These are phyloP conservation scores for Ananas comosus DNA, from an alignment of 176 grass and related monocot species.

Conservation along the genomic window DNA sequence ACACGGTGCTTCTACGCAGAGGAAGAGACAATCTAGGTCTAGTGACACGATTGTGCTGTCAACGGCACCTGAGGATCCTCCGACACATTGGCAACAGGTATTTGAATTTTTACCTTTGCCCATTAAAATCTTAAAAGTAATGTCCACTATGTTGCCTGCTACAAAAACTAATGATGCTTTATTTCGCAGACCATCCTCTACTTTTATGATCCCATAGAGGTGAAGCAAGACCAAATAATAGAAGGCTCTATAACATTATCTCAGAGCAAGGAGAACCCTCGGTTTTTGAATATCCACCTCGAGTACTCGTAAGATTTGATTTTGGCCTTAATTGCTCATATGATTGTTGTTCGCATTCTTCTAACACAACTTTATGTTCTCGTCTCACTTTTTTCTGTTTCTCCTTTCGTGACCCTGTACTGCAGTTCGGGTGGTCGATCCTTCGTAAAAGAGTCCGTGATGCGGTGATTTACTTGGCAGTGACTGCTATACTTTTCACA, in stretches of 20 bases:
- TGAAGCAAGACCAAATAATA: constrained; percentile 73
- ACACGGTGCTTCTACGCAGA: constrained; percentile 35
- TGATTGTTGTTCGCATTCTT: not conserved
- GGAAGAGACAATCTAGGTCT: constrained; percentile 39
- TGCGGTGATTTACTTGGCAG: constrained; percentile 4
- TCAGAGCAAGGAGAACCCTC: constrained; percentile 70
- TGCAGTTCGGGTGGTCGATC: constrained; percentile 12
- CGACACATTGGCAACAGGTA: constrained; percentile 94
- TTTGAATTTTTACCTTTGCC: not conserved
- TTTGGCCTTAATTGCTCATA: not conserved
- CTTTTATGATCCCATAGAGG: constrained; percentile 77
- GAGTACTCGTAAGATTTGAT: constrained; percentile 62
- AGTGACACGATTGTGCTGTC: constrained; percentile 54
- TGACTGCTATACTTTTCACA: not conserved
- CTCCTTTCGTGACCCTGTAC: not conserved
- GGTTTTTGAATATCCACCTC: constrained; percentile 80
- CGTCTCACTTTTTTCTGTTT: not conserved
- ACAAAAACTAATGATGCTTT: constrained; percentile 6
- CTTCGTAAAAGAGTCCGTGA: constrained; percentile 15
- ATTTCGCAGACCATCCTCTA: constrained; percentile 77
- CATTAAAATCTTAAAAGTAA: not conserved
- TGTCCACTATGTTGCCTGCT: not conserved
- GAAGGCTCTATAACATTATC: constrained; percentile 69
- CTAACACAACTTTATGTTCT: not conserved
- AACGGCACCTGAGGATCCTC: constrained; percentile 75